phyloP scores from a whole-genome alignment of 2,329 filamentous ascomycete species.

The Botrytis galanthina region DNA sequence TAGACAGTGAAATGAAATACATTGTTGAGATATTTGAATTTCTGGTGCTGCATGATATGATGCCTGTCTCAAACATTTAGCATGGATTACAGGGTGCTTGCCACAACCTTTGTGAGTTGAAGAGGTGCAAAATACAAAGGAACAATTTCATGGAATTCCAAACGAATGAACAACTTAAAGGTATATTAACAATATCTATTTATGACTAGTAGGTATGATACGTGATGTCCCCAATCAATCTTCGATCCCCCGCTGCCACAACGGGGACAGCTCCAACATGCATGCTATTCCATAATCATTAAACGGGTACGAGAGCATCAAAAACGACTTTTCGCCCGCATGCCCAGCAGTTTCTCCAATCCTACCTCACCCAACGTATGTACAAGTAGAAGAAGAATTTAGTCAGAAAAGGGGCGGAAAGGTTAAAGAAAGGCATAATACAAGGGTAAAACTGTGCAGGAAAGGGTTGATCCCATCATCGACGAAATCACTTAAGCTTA shows the following conservation, averaged over 20 bases:
- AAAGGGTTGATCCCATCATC: not conserved
- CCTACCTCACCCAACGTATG: not conserved
- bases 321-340: not conserved
- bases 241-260: not conserved
- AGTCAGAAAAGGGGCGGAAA: not conserved
- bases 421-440: not conserved
- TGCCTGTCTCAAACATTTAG: not conserved
- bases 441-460: not conserved
- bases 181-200: slow-evolving; percentile 15
- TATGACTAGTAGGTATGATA: not conserved
- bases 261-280: not conserved
- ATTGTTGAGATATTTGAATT: not conserved
- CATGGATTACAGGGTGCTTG: not conserved
- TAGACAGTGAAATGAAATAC: not conserved
- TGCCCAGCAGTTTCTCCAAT: not conserved
- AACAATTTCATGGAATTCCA: not conserved
- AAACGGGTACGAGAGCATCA: not conserved
- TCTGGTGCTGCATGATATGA: not conserved
- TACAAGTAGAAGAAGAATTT: not conserved
- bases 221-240: not conserved
- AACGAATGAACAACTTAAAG: not conserved
- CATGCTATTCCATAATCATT: not conserved
- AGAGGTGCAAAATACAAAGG: not conserved
- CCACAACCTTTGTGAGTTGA: not conserved
- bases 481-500: not conserved